These are phyloP conservation scores for Pseudocercospora fijiensis DNA, from an alignment of 2,329 filamentous ascomycete genomes.

Conservation along the genomic window DNA sequence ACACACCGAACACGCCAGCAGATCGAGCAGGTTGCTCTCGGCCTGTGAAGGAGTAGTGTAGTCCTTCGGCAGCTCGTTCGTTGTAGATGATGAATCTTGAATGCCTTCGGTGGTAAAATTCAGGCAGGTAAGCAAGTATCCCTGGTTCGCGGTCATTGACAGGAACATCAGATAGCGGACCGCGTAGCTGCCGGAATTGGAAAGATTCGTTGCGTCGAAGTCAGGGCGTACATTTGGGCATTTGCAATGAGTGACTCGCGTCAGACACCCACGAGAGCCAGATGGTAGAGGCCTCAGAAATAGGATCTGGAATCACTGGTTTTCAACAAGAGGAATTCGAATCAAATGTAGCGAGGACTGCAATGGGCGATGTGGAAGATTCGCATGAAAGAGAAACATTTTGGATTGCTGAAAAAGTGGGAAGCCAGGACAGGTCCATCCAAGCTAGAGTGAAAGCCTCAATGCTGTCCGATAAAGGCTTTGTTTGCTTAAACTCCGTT, in stretches of 20 bases:
- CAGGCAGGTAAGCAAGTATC: not conserved
- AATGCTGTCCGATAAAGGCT: not conserved
- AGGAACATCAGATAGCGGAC: not conserved
- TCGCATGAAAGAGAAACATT: not conserved
- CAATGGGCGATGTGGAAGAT: not conserved
- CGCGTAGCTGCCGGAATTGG: not conserved
- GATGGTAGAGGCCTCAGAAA: not conserved
- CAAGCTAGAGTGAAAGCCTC: not conserved
- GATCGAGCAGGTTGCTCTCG: not conserved
- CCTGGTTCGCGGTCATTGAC: not conserved
- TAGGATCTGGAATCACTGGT: not conserved
- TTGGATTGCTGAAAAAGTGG: not conserved
- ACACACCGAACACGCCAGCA: not conserved
- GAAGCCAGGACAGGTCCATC: not conserved
- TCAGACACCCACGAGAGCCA: not conserved
- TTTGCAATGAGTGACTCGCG: not conserved
- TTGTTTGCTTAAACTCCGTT: not conserved
- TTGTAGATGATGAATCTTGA: not conserved
- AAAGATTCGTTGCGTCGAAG: not conserved
- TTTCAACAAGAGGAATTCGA: not conserved
- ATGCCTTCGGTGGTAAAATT: not conserved
- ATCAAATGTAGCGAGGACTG: not conserved
- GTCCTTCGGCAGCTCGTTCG: not conserved
- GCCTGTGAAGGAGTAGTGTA: not conserved
- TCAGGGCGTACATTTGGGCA: not conserved